Conservation (phyloP, 2,329 filamentous ascomycete genomes). For the Neofusicoccum laricinum region DNA sequence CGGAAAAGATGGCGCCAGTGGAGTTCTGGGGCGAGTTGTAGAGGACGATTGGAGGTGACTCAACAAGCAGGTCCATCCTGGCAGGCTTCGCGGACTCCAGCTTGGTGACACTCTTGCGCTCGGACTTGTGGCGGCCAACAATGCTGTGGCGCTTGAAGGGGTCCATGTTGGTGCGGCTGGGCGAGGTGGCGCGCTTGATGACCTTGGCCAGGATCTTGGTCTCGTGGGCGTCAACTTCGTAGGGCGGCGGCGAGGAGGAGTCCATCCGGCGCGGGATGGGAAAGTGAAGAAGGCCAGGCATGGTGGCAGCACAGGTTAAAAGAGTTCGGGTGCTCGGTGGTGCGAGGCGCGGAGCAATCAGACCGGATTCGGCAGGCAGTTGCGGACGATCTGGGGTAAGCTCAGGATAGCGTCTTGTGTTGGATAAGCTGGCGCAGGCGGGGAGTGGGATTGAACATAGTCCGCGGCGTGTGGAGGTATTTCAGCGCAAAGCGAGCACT, state of each 20-base stretch:
- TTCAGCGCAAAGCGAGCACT: neutral
- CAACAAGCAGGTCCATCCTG: constrained; percentile 63
- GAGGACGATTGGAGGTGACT: constrained; percentile 83
- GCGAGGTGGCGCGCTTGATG: constrained; percentile 16
- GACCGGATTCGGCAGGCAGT: constrained; percentile 7
- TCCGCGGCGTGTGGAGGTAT: neutral
- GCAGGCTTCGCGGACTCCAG: constrained; percentile 43
- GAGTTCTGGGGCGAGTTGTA: constrained; percentile 73
- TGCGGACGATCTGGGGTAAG: constrained; percentile 8
- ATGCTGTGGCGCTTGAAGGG: constrained; percentile 37
- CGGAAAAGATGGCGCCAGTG: constrained; percentile 80
- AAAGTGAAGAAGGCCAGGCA: constrained; percentile 17
- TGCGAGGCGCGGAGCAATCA: neutral
- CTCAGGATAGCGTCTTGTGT: constrained; percentile 14
- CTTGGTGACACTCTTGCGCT: constrained; percentile 34
- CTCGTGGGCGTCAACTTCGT: constrained; percentile 6
- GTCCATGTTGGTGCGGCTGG: constrained; percentile 29
- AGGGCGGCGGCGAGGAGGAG: constrained; percentile 13
- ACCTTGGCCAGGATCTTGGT: constrained; percentile 13
- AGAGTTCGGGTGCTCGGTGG: neutral
- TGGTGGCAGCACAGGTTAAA: neutral
- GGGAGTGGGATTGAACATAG: constrained; percentile 10
- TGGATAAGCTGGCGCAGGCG: constrained; percentile 12
- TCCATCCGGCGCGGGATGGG: constrained; percentile 11
- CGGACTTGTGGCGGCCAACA: constrained; percentile 25